Percentiles rank a stretch among this genome's conserved stretches.
Conservation (phyloP, 2,329 filamentous ascomycete species). For the Ambrosiella beaveri region DNA sequence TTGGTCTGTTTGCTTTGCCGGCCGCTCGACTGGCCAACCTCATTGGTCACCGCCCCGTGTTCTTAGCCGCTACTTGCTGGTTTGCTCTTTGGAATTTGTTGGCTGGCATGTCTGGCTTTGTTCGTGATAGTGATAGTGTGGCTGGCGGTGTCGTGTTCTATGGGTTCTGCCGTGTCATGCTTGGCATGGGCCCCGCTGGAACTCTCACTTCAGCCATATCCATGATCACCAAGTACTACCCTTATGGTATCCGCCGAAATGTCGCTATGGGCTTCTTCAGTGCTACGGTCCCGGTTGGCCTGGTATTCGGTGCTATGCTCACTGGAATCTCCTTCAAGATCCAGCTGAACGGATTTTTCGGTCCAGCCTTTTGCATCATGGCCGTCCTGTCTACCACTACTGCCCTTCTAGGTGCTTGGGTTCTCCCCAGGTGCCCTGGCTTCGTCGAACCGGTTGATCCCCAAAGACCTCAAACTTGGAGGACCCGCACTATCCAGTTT, state of each 20-base stretch:
- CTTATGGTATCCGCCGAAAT: conserved; percentile 37
- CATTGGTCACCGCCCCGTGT: conserved; percentile 37
- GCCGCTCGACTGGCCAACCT: conserved; percentile 38
- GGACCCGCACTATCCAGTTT: neutral
- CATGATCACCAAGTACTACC: conserved; percentile 41
- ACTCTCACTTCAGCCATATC: conserved; percentile 46
- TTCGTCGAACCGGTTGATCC: neutral
- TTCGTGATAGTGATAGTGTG: conserved; percentile 15
- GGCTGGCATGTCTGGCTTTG: conserved; percentile 22
- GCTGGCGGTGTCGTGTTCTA: conserved; percentile 26
- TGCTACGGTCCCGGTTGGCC: conserved; percentile 28
- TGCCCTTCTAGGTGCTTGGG: conserved; percentile 18
- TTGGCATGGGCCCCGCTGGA: conserved; percentile 45
- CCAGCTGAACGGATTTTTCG: conserved; percentile 25
- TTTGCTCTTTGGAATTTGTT: conserved; percentile 35
- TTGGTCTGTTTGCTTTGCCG: conserved; percentile 39
- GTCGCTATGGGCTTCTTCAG: conserved; percentile 39
- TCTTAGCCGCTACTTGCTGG: conserved; percentile 37
- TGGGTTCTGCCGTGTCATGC: conserved; percentile 28
- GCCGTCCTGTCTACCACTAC: conserved; percentile 19
- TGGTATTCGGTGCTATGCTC: conserved; percentile 25
- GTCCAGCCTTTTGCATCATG: conserved; percentile 29
- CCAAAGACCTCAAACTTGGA: neutral
- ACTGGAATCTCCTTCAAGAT: conserved; percentile 23
- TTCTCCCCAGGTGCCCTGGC: conserved; percentile 19